These are phyloP conservation scores for Aspergillus candidus DNA, from an alignment of 2,329 filamentous ascomycete species.

Conservation along the genomic window DNA sequence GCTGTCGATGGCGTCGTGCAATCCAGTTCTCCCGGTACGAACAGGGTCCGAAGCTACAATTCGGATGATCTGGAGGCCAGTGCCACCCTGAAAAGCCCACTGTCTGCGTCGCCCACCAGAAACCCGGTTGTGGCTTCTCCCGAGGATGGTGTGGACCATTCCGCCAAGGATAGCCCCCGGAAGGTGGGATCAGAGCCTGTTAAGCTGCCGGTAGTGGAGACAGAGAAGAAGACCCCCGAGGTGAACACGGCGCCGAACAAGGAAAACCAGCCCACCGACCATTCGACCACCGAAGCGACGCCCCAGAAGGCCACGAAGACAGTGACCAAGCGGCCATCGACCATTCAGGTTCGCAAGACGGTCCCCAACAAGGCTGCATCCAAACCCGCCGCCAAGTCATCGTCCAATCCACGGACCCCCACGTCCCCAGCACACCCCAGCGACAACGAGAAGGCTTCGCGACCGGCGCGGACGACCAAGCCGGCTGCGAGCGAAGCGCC, in stretches of 20 bases:
- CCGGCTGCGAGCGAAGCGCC: constrained; percentile 25
- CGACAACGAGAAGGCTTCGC: constrained; percentile 14
- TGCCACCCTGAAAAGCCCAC: constrained; percentile 24
- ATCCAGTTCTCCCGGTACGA: constrained; percentile 24
- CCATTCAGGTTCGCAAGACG: constrained; percentile 24
- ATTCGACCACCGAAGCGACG: constrained; percentile 4
- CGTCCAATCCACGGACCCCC: constrained; percentile 15
- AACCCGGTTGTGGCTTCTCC: constrained; percentile 10
- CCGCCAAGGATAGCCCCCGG: constrained; percentile 9
- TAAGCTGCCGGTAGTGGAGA: too few species aligned
- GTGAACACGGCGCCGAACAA: constrained; percentile 13
- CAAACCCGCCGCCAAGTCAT: constrained; percentile 20
- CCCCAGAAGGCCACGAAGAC: constrained; percentile 20
- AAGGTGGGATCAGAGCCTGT: neutral
- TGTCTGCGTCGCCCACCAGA: constrained; percentile 23
- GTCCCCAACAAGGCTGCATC: constrained; percentile 9
- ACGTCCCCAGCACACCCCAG: constrained; percentile 16
- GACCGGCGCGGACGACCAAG: constrained; percentile 16
- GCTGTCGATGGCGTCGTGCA: constrained; percentile 55
- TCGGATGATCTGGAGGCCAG: constrained; percentile 24
- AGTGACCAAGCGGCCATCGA: constrained; percentile 29
- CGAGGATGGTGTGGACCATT: constrained; percentile 10
- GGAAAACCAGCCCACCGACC: constrained; percentile 11
- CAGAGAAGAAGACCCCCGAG: neutral
- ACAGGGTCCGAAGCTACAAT: constrained; percentile 27